These are phyloP conservation scores for Phytomonas sp. DNA, from an alignment of 208 protist species.

Conservation along the genomic window DNA sequence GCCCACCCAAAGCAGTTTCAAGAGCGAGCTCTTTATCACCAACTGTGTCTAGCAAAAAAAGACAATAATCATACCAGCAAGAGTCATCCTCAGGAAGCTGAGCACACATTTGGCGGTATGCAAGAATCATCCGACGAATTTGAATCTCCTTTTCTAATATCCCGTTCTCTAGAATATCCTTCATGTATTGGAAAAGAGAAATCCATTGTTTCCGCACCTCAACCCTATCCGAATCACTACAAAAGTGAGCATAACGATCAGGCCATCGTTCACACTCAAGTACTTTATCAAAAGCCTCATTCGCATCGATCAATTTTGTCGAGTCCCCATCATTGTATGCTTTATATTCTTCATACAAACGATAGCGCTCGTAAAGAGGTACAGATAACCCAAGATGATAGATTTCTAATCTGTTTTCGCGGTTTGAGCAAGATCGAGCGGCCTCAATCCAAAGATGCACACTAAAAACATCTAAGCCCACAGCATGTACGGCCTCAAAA, in stretches of 20 bases:
- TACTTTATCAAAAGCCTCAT: conserved; percentile 17
- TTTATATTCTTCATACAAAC: conserved; percentile 36
- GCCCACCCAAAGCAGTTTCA: conserved; percentile 28
- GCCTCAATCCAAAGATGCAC: conserved; percentile 57
- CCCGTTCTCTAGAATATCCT: conserved; percentile 16
- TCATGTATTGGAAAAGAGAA: conserved; percentile 32
- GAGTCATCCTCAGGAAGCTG: conserved; percentile 55
- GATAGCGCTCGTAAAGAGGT: conserved; percentile 41
- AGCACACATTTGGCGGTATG: conserved; percentile 70
- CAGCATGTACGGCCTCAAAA: conserved; percentile 50
- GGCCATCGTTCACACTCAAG: conserved; percentile 43
- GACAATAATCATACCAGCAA: conserved; percentile 66
- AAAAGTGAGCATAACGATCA: conserved; percentile 47
- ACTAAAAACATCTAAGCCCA: conserved; percentile 71
- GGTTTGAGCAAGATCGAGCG: conserved; percentile 20
- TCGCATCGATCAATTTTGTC: conserved; percentile 4
- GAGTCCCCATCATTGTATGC: conserved; percentile 19
- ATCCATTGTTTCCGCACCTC: conserved; percentile 39
- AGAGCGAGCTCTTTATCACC: conserved; percentile 35
- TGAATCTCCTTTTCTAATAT: conserved; percentile 34
- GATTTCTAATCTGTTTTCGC: conserved; percentile 39
- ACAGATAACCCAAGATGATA: conserved; percentile 63
- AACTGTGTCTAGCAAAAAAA: conserved; percentile 50
- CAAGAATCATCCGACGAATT: conserved; percentile 62
- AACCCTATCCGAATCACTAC: conserved; percentile 17